Evolutionary conservation across 257 asterid genomes (phyloP), one percentile per base, ranked within the genome.

Genomic region (Echium plantagineum): DNA sequence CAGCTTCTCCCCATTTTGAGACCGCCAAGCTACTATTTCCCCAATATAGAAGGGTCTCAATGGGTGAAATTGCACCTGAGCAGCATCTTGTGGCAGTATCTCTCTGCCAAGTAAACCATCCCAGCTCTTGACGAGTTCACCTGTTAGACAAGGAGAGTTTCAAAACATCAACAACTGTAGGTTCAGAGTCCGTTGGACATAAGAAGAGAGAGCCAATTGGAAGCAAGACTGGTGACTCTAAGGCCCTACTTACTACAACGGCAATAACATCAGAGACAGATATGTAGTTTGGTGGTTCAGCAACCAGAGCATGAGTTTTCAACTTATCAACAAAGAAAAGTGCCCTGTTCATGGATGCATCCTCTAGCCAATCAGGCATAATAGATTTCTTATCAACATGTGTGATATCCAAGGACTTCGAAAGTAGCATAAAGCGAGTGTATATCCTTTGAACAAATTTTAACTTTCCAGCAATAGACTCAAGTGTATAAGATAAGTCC

Each of bases 11-110:
- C 97, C 94, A 73, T 76, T 85, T 42, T 79, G 83, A 55, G 81
- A 78, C 73, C 95, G 75, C 97, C 97, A 90, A 75, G 96, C 94
- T 73, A 90, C 90, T 80, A 90, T 77, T 75, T 90, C 97, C 58
- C 94, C 97, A 68, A 72, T 82, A 75, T 87, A 90, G 78, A 87
- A 87, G 15, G 97, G 96, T 69, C 97, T 85, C 76, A 90, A 70
- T 57, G 97, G 97, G 79, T 83, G 96, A 70, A 87, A 83, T 61
- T 90, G 97, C 71, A 90, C 94, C 60, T 73, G 83, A 55, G 69
- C 65, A 71, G 97, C 97, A 85, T 90, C 97, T 60, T 87, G 96
- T 58, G 95, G 87, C 63, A 81, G 58, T 72, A 90, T 81, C 73
- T 87, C 94, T 74, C 76, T 78, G 64, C 97, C 91, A 31, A 90